These are phyloP conservation scores for Ceraceosorus guamensis DNA, from an alignment of 1,284 basidiomycete species.

Conservation along the genomic window DNA sequence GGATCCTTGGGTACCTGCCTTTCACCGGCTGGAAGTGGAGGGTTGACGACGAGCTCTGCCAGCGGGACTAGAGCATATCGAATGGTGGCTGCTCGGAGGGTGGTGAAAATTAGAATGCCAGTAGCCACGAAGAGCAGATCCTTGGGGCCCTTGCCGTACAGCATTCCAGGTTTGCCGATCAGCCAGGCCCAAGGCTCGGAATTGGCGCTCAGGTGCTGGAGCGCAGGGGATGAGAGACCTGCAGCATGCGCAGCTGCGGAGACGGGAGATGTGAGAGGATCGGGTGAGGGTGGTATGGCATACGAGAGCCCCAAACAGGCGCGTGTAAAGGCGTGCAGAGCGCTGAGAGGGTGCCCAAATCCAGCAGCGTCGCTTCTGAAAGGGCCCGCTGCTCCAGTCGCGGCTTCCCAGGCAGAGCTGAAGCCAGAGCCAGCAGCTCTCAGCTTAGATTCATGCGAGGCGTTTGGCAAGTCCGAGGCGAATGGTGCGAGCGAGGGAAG, in stretches of 20 bases:
- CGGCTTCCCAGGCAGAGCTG: slow-evolving; percentile 9
- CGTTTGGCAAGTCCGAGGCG: slow-evolving; percentile 32
- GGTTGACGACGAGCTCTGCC: slow-evolving; percentile 19
- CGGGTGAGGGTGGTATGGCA: slow-evolving; percentile 19
- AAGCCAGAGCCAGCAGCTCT: slow-evolving; percentile 10
- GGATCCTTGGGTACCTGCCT: slow-evolving; percentile 10
- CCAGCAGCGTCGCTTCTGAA: slow-evolving; percentile 36
- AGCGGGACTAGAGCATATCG: slow-evolving; percentile 30
- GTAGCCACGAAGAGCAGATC: slow-evolving; percentile 36
- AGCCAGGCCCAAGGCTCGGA: slow-evolving; percentile 23
- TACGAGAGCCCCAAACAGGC: slow-evolving; percentile 33
- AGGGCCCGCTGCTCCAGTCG: slow-evolving; percentile 18
- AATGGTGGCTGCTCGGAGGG: slow-evolving; percentile 30
- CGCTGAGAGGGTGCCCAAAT: slow-evolving; percentile 36
- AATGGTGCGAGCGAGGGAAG: slow-evolving; percentile 27
- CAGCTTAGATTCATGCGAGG: slow-evolving; percentile 19
- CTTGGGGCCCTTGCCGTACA: slow-evolving; percentile 15
- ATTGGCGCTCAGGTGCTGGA: slow-evolving; percentile 1
- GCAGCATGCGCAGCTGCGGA: slow-evolving; percentile 15
- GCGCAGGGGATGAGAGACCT: neutral
- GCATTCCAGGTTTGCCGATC: slow-evolving; percentile 16
- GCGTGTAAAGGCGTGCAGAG: slow-evolving; percentile 34
- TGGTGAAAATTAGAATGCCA: slow-evolving; percentile 33
- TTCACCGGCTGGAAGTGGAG: no score
- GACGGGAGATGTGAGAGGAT: slow-evolving; percentile 16